phyloP scores from a whole-genome alignment of 225 moss, liverwort and hornwort species.

The Marchantia paleacea region DNA sequence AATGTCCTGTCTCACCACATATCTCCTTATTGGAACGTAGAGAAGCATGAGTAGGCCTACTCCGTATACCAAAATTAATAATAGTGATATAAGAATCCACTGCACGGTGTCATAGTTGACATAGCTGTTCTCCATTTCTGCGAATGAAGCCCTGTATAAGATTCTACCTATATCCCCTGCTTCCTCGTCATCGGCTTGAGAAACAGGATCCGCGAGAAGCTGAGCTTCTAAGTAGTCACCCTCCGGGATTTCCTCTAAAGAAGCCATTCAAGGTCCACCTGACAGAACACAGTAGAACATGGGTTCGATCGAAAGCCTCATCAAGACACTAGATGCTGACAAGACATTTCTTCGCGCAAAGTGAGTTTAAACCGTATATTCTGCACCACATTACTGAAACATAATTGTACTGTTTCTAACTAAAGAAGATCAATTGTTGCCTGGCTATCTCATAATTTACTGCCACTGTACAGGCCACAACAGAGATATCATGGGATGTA shows the following conservation, averaged over 20 bases:
- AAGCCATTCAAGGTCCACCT: slow-evolving; percentile 45
- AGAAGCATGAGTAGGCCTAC: slow-evolving; percentile 58
- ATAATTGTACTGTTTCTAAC: no score
- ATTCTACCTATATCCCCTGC: slow-evolving; percentile 48
- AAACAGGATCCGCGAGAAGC: slow-evolving; percentile 53
- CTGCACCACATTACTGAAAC: no score
- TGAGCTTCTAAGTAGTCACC: slow-evolving; percentile 59
- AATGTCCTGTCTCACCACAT: slow-evolving; percentile 55
- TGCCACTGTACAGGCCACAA: not conserved
- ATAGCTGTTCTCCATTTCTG: slow-evolving; percentile 51
- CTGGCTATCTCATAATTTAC: not conserved
- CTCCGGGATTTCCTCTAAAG: slow-evolving; percentile 50
- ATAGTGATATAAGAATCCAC: slow-evolving; percentile 56
- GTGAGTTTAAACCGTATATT: no score
- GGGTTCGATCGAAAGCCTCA: not conserved
- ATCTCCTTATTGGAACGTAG: slow-evolving; percentile 54
- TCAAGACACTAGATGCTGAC: not conserved
- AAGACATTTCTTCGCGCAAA: not conserved
- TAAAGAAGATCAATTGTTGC: no score
- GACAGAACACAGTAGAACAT: not conserved
- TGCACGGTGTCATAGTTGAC: slow-evolving; percentile 63
- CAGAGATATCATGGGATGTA: not conserved
- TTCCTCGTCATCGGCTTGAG: slow-evolving; percentile 49
- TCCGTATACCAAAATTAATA: slow-evolving; percentile 59
- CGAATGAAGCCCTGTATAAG: slow-evolving; percentile 50